Evolutionary conservation across 306 rosid species (phyloP), one percentile per base, ranked within the genome.

Genomic region (Vigna angularis): DNA sequence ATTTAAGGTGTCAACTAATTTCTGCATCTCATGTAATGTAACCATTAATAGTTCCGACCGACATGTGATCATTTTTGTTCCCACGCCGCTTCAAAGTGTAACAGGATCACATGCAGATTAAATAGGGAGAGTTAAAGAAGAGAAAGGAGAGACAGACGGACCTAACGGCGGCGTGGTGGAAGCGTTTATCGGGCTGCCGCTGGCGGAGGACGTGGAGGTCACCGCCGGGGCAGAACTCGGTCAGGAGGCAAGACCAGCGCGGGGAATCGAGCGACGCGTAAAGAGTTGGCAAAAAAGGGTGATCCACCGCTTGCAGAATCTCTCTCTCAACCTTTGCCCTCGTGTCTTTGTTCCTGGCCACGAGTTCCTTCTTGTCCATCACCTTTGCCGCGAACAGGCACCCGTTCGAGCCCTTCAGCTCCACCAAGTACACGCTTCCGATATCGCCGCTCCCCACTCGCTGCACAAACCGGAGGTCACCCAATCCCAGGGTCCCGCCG

Each of bases 131-230:
- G 50, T 45, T 45, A 11, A 44, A 44, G 55, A 14, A 49, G 17
- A 49, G 2, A 52, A 52, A 52, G 17, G 17, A 24, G 17, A n/a
- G 10, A 51, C 4, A 4, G 0, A 80, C 83, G 9, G 15, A 85
- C 91, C 89, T 85, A 26, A 83, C 89, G 51, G 89, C 85, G 9
- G 84, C 76, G 67, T 83, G 85, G 44, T 38, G 50, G 75, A 88
- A 85, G 10, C 86, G 84, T 26, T 86, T 81, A 3, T 75, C 71
- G 7, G 78, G 85, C 36, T 84, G 86, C 14, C 81, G 78, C 79
- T 88, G 89, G 56, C 89, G 91, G 81, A 88, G 88, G 57, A 85
- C 81, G 49, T 83, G 91, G 83, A 83, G 85, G 63, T 85, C 88
- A 48, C 91, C 88, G 52, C 91, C 89, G 68, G 89, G 85, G 49